Base-by-base conservation (phyloP, 2,329 filamentous ascomycete species). In the Pseudogymnoascus sp. region DNA sequence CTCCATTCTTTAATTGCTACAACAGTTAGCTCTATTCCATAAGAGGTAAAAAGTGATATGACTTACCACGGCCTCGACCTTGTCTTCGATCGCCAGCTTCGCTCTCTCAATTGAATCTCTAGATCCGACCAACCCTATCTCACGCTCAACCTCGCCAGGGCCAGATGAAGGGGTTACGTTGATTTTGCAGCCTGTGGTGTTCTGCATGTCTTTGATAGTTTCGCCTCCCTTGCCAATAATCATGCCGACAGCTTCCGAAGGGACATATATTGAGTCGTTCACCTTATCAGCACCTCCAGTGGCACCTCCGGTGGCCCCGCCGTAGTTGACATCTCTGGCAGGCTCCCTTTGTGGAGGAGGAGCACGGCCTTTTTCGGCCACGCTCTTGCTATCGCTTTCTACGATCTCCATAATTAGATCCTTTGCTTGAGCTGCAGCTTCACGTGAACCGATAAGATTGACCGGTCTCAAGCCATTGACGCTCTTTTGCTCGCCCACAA, bases 171-270 rank as follows among this genome's bases (percentile, higher is more conserved):
- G 89, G 30, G 89, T 89, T 23, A 96, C 91, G 68, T 96, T 96
- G 77, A 96, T 95, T 76, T 95, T 95, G 80, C 92, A 96, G 48
- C 89, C 88, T 4, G 90, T 94, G 30, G 78, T 81, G 69, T 85
- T 87, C 73, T 96, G 91, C 86, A 96, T 95, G 66, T 95, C 90
- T 65, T 92, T 90, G 71, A 96, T 96, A 0, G 91, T 95, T 75
- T 96, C 91, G 65, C 91, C 91, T 60, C 90, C 89, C 77, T 95
- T 95, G 65, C 92, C 91, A 63, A 96, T 96, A 65, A 96, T 95
- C 91, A 96, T 96, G 62, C 91, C 91, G 59, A 96, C 91, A 5
- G 91, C 88, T 71, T 96, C 91, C 19, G 90, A 92, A 10, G 91
- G 91, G 8, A 96, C 90, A 66, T 84, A 85, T 63, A 96, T 90